A percentile compares a stretch with the other conserved stretches of the same genome.
Evolutionary conservation across 257 asterid species (phyloP).

Genomic region (Nyctanthes arbortristis): DNA sequence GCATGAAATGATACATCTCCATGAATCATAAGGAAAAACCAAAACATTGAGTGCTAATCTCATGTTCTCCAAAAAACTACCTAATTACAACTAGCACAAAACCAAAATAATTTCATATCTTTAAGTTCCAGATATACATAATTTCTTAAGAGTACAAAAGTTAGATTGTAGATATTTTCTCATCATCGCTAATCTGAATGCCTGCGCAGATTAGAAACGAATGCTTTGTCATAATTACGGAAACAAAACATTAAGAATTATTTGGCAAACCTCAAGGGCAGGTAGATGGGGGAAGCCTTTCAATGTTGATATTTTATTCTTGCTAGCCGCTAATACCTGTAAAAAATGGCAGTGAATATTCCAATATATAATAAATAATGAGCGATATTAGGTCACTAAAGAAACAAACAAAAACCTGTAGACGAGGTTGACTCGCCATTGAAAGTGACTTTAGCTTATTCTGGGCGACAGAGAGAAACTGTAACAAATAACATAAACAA

Average conservation of each 20-base stretch:
- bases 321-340: conserved; percentile 98
- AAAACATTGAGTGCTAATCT: not conserved
- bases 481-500: conserved; percentile 28
- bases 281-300: conserved; percentile 97
- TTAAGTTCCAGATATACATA: not conserved
- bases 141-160: not conserved
- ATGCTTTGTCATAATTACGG: not conserved
- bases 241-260: conserved; percentile 10
- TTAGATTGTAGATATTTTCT: not conserved
- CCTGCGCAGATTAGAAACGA: not conserved
- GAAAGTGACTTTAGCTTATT: conserved; percentile 92
- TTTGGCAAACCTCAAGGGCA: conserved; percentile 83
- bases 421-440: conserved; percentile 98
- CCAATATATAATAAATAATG: conserved; percentile 23
- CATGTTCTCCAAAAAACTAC: not conserved
- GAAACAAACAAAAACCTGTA: conserved; percentile 73
- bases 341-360: conserved; percentile 19
- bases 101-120: not conserved
- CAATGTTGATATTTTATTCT: conserved; percentile 91
- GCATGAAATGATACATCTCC: not conserved
- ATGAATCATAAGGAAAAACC: not conserved
- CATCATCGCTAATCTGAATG: not conserved
- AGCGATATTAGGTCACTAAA: conserved; percentile 20
- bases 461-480: conserved; percentile 99
- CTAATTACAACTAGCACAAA: not conserved